Evolutionary conservation across 1,284 basidiomycete species (phyloP), one percentile per base, ranked within the genome.

Genomic region (Heterobasidion occidentale): DNA sequence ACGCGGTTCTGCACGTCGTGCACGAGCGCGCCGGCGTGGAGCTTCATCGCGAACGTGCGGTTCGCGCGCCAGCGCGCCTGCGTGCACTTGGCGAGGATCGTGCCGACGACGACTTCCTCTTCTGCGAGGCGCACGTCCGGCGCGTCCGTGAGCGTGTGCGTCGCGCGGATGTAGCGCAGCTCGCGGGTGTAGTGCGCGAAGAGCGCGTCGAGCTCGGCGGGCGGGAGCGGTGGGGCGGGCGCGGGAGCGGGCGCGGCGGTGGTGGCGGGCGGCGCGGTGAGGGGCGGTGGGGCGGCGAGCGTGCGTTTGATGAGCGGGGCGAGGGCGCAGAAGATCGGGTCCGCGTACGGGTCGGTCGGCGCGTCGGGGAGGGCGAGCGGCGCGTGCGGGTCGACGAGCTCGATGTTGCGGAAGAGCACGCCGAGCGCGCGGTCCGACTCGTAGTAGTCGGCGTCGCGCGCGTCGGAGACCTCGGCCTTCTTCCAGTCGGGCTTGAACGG

Each of bases 401-500:
- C 72, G 57, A 86, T 81, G 1, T 62, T 76, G 9, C 89, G 84
- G 68, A 77, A 91, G 52, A 91, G 73, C 45, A 79, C 68, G 3
- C 88, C 88, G 6, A 90, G 74, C 0, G 86, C 88, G 20, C 84
- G 78, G 47, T 71, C 72, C 1, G 87, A 90, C 52, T 76, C 71
- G 65, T 91, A 92, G 67, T 85, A 89, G 63, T 89, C 86, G 1
- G 76, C 80, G 36, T 76, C 65, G 15, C 80, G 77, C 36, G 81
- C 78, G 7, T 71, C 69, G 3, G 78, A 73, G 27, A 84, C 78
- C 63, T 90, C 88, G 9, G 81, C 80, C 54, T 77, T 75, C 58
- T 87, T 79, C 89, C 89, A 91, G 64, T 91, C 88, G 0, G 88
- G 88, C 63, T 86, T 90, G 65, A 76, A 80, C 17, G 74, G 76